Evolutionary conservation across 73 alveolate species (phyloP), one percentile per base, ranked within the genome.

Genomic region (Breviolum minutum): DNA sequence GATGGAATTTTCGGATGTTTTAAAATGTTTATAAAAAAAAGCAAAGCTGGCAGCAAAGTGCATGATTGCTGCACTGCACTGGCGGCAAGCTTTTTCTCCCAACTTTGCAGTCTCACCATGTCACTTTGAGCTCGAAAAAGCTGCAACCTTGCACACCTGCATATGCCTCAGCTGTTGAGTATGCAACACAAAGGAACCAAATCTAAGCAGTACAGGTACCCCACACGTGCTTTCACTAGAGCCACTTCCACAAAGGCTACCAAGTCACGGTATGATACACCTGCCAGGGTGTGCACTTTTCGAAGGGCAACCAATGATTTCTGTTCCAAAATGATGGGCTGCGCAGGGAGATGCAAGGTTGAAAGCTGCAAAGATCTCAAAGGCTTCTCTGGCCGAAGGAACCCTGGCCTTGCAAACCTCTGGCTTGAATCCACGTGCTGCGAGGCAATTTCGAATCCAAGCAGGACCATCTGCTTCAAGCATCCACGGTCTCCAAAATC

Each of bases 141-240:
- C 96, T 90, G 87, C 96, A 90, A 76, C 96, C 96, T 32, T 90
- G 96, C 77, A 90, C 96, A 30, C 96, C 96, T 13, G 96, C 96
- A 10, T 90, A 90, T 71, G 96, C 96, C 96, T 90, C 13, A 69
- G 77, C 32, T 27, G 8, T 0, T n/a, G 14, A 7, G 85, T 3
- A 26, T 29, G 83, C 80, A 22, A n/a, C 83, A 73, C 27, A 1
- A 6, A 16, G 79, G 26, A 16, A 69, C 27, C 79, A 69, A 24
- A 69, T 69, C 26, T 16, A 69, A 24, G 79, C 79, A 69, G 27
- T 16, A 16, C 19, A 2, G 7, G 27, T 16, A 24, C 19, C 79
- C 19, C 79, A 69, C 79, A 79, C 66, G 12, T 40, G 64, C 88
- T 19, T 13, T 0, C 64, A 1, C 64, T 0, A 0, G 9, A 27